phyloP scores from a whole-genome alignment of 768 basidiomycete species.

The Trichaptum fuscoviolaceum region DNA sequence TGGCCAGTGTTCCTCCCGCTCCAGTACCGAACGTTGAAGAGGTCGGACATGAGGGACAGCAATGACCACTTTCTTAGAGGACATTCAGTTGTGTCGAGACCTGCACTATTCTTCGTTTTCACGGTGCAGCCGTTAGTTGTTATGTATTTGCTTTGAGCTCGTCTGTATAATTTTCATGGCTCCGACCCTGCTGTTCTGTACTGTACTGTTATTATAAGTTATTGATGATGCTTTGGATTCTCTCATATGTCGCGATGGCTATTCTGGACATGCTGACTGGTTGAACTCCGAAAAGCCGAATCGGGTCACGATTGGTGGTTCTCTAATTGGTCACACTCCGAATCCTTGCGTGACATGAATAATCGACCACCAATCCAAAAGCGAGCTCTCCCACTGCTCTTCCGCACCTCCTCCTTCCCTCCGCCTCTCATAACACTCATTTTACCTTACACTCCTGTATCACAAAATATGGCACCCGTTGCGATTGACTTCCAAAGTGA shows the following conservation, averaged over 20 bases:
- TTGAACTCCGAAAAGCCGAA: not conserved
- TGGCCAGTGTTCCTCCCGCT: slow-evolving; percentile 3
- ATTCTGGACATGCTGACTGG: not conserved
- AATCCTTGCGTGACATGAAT: not conserved
- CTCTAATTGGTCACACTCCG: not conserved
- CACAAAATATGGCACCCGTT: slow-evolving; percentile 16
- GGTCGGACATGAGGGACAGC: not conserved
- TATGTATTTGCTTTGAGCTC: not conserved
- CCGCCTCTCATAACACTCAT: not conserved
- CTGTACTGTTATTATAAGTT: not conserved
- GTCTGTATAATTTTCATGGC: not conserved
- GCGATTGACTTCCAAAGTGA: slow-evolving; percentile 8
- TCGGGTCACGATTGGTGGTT: not conserved
- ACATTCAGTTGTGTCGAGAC: not conserved
- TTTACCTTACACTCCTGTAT: slow-evolving; percentile 13
- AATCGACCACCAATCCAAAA: not conserved
- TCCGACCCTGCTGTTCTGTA: not conserved
- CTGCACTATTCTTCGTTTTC: not conserved
- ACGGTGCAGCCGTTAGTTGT: not conserved
- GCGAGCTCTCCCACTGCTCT: not conserved
- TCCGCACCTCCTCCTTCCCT: not conserved
- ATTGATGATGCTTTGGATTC: not conserved
- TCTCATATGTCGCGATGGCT: not conserved
- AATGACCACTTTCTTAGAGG: not conserved
- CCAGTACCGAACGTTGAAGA: not conserved